Evolutionary conservation across 352 stramenopile species (phyloP).

Genomic region (Phytophthora brassicae): DNA sequence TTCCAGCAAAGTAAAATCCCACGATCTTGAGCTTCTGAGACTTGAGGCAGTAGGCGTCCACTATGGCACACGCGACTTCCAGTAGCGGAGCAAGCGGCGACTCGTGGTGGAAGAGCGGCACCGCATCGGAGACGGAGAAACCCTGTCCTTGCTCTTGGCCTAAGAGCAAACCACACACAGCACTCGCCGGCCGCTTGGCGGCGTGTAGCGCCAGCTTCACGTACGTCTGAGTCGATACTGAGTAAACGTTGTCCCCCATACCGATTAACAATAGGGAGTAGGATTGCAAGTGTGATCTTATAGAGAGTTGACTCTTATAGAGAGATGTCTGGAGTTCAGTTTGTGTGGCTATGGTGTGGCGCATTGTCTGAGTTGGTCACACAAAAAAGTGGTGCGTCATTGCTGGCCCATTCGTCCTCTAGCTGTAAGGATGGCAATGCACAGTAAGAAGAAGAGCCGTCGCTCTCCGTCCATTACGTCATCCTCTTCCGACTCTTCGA

Average conservation of each 20-base stretch:
- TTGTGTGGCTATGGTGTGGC: constrained; percentile 28
- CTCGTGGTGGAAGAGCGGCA: constrained; percentile 83
- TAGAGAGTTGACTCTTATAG: too few relatives aligned
- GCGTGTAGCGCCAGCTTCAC: constrained; percentile 80
- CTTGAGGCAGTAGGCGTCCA: constrained; percentile 54
- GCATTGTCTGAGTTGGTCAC: constrained; percentile 15
- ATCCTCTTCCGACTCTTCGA: constrained; percentile 36
- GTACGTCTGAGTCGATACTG: constrained; percentile 56
- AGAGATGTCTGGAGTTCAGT: constrained; percentile 17
- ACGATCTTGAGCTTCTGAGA: constrained; percentile 56
- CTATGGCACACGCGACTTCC: constrained; percentile 68
- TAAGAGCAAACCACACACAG: constrained; percentile 61
- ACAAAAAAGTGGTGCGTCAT: too few relatives aligned
- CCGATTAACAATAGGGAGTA: too few relatives aligned
- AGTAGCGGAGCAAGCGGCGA: constrained; percentile 62
- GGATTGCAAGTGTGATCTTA: constrained; percentile 17
- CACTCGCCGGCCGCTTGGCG: constrained; percentile 50
- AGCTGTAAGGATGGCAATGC: constrained; percentile 15
- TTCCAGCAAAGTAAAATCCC: constrained; percentile 63
- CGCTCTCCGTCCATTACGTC: constrained; percentile 54
- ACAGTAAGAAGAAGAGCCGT: constrained; percentile 32
- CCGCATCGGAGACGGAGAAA: constrained; percentile 57
- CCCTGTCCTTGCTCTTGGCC: constrained; percentile 48
- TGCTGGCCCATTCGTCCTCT: too few relatives aligned
- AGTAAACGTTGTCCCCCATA: constrained; percentile 62